phyloP scores from a whole-genome alignment of 192 early-diverging fungal genomes.

The Funneliformis mosseae region DNA sequence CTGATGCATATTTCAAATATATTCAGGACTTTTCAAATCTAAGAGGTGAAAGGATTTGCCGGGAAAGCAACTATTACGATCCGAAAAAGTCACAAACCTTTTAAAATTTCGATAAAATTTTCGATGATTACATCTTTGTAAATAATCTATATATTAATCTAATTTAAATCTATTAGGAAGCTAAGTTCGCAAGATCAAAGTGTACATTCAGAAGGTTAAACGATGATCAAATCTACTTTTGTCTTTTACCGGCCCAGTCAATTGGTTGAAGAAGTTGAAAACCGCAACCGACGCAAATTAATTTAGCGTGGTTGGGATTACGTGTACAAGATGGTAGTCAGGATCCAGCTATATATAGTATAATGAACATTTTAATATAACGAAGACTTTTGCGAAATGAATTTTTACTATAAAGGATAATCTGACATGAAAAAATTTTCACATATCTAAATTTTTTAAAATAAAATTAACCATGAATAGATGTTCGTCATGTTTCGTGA shows the following conservation, averaged over 20 bases:
- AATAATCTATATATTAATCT: neutral
- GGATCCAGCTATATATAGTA: slow-evolving; percentile 90
- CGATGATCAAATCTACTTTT: slow-evolving; percentile 86
- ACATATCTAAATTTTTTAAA: no score
- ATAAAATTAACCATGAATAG: no score
- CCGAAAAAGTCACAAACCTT: slow-evolving; percentile 98
- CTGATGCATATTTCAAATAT: slow-evolving; percentile 97
- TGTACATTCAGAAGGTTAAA: slow-evolving; percentile 99
- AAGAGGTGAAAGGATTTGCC: slow-evolving; percentile 96
- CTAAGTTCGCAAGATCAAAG: slow-evolving; percentile 93
- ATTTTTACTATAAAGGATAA: no score
- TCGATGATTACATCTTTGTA: neutral
- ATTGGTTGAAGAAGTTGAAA: slow-evolving; percentile 90
- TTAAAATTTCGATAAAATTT: slow-evolving; percentile 64
- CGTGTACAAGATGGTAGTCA: slow-evolving; percentile 85
- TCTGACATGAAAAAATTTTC: no score
- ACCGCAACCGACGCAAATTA: slow-evolving; percentile 96
- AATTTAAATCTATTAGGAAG: slow-evolving; percentile 57
- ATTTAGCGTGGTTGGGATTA: slow-evolving; percentile 90
- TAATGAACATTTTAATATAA: no score
- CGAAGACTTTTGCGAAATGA: no score
- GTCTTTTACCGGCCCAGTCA: slow-evolving; percentile 81
- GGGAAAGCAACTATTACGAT: slow-evolving; percentile 96
- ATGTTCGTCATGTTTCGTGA: no score
- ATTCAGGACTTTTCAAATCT: slow-evolving; percentile 97